phyloP scores from a whole-genome alignment of 805 yeast genomes.

The Debaryomyces prosopidis region DNA sequence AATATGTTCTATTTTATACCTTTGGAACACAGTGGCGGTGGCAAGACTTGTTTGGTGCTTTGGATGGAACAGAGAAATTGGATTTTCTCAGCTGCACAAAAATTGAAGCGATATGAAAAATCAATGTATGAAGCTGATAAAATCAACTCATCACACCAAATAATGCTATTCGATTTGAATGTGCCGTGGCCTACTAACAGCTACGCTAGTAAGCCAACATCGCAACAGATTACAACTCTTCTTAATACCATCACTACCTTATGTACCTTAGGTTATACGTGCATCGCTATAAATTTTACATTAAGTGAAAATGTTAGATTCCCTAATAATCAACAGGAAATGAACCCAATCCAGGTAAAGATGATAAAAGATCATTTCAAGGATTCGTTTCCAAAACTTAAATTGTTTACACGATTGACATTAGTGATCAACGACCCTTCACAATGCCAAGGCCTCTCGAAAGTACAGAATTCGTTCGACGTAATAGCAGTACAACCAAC shows the following conservation, averaged over 20 bases:
- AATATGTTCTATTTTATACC: neutral
- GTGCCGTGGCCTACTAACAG: conserved; percentile 68
- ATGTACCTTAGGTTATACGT: conserved; percentile 67
- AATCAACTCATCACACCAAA: neutral
- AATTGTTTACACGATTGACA: conserved; percentile 70
- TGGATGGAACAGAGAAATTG: neutral
- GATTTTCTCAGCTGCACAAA: conserved; percentile 1
- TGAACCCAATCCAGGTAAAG: conserved; percentile 50
- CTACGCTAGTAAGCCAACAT: conserved; percentile 43
- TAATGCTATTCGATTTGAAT: conserved; percentile 57
- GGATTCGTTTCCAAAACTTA: conserved; percentile 30
- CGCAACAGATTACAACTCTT: conserved; percentile 43
- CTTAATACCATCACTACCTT: conserved; percentile 53
- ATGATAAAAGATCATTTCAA: conserved; percentile 13
- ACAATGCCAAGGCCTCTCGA: conserved; percentile 63
- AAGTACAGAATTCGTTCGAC: conserved; percentile 59
- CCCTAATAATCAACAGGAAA: conserved; percentile 44
- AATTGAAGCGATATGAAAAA: neutral
- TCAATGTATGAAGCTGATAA: neutral
- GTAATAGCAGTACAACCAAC: conserved; percentile 78
- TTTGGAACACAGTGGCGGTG: conserved; percentile 11
- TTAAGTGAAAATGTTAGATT: conserved; percentile 52
- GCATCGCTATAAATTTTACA: conserved; percentile 72
- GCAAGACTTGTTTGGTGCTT: conserved; percentile 3
- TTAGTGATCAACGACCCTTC: conserved; percentile 74